Evolutionary conservation across 306 rosid species (phyloP).

Genomic region (Alnus glutinosa): DNA sequence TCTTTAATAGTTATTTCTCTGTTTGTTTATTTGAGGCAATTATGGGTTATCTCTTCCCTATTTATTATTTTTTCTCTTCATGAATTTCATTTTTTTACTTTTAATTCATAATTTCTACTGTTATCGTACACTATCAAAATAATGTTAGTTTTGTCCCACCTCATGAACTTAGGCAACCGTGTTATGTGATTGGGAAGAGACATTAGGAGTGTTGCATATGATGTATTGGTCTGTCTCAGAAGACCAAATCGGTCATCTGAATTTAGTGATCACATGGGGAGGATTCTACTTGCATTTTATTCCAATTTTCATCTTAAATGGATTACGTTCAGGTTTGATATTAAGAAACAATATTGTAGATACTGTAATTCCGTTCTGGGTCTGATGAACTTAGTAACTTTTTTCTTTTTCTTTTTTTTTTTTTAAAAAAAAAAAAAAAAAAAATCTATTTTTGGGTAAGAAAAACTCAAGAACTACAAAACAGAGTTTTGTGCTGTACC

Average conservation of each 20-base stretch:
- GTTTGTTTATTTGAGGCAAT: no score
- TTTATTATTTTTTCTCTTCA: no score
- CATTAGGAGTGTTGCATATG: background rate
- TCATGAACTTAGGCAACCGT: background rate
- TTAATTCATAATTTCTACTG: no score
- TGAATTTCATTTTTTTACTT: no score
- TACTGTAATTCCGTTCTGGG: background rate
- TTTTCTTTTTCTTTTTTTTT: no score
- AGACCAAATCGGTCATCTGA: constrained; percentile 1
- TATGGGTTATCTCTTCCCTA: no score
- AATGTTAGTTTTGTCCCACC: no score
- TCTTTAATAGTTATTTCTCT: no score
- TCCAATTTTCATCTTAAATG: background rate
- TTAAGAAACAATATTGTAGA: background rate
- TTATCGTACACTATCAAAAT: no score
- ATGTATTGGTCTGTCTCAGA: background rate
- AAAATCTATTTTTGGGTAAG: background rate
- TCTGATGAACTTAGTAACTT: background rate
- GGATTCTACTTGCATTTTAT: background rate
- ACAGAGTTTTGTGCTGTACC: background rate
- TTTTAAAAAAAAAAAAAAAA: no score
- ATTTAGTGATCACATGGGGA: constrained; percentile 6
- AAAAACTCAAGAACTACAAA: background rate
- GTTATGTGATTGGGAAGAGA: background rate
- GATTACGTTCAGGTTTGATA: background rate